Conservation (phyloP, 2,329 filamentous ascomycete species). For the Talaromyces pinophilus region DNA sequence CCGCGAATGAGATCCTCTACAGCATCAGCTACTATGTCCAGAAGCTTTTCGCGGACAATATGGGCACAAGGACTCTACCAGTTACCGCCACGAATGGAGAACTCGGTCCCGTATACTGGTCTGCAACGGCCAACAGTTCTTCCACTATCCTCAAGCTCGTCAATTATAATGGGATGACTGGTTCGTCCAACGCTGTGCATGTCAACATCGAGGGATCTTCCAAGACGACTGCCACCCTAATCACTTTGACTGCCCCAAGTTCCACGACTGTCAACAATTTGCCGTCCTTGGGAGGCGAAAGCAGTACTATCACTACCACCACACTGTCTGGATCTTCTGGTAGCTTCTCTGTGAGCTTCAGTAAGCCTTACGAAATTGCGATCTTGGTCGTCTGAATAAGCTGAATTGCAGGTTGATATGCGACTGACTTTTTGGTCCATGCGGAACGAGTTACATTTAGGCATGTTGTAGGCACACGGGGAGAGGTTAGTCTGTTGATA, state of each 20-base stretch:
- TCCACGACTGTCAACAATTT: background rate
- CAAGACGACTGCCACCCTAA: background rate
- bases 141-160: background rate
- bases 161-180: constrained; percentile 3
- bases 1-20: constrained; percentile 2
- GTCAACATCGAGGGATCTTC: background rate
- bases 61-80: constrained; percentile 35
- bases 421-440: background rate
- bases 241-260: background rate
- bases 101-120: constrained; percentile 17
- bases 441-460: background rate
- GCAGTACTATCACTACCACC: background rate
- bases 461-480: background rate
- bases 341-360: background rate
- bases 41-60: constrained; percentile 38
- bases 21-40: constrained; percentile 35
- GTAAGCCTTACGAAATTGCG: background rate
- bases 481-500: background rate
- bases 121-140: constrained; percentile 11
- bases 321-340: background rate
- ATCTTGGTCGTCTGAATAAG: background rate
- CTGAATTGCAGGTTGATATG: background rate
- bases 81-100: constrained; percentile 23
- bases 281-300: background rate
- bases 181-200: background rate